Conservation (phyloP, 2,329 filamentous ascomycete genomes). For the Coleophoma crateriformis region DNA sequence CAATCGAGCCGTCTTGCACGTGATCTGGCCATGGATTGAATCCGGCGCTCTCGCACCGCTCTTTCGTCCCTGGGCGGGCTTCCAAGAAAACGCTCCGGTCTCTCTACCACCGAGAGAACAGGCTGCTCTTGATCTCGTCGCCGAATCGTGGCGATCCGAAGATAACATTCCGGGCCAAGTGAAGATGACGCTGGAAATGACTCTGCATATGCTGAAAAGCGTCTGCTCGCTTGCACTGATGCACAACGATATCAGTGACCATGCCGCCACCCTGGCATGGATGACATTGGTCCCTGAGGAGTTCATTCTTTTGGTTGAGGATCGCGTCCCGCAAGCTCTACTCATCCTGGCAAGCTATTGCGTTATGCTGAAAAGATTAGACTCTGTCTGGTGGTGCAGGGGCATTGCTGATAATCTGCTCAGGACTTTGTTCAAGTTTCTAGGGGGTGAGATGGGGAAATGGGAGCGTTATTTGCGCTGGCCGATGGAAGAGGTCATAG, state of each 20-base stretch:
- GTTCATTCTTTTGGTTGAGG: constrained; percentile 26
- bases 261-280: constrained; percentile 28
- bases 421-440: constrained; percentile 23
- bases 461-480: constrained; percentile 20
- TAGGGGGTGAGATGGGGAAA: constrained; percentile 7
- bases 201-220: constrained; percentile 7
- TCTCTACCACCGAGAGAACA: constrained; percentile 11
- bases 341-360: constrained; percentile 32
- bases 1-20: constrained; percentile 16
- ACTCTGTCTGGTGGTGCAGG: constrained; percentile 35
- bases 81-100: constrained; percentile 8
- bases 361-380: constrained; percentile 30
- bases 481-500: constrained; percentile 15
- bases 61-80: constrained; percentile 13
- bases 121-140: constrained; percentile 9
- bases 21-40: constrained; percentile 11
- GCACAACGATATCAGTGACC: constrained; percentile 15
- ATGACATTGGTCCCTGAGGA: constrained; percentile 27
- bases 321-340: constrained; percentile 29
- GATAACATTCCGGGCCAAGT: constrained; percentile 1
- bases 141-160: constrained; percentile 9
- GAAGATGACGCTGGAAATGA: constrained; percentile 9
- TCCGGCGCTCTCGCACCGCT: constrained; percentile 19
- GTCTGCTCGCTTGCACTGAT: constrained; percentile 14
- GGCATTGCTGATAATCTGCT: constrained; percentile 34